These are phyloP conservation scores for Serendipita sp. DNA, from an alignment of 768 basidiomycete species.

Conservation along the genomic window DNA sequence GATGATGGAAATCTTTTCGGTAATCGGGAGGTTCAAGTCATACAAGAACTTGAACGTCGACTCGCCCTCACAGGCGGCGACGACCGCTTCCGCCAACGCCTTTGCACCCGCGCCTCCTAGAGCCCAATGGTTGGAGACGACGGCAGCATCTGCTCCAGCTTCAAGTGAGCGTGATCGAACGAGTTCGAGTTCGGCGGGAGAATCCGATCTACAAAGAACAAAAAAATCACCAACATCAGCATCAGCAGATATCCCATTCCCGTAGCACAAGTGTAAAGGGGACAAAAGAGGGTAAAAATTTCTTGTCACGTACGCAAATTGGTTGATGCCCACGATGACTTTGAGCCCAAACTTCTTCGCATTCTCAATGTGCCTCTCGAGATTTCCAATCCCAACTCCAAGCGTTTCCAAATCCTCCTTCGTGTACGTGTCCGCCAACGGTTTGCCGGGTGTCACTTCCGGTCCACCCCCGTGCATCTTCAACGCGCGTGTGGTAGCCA, in stretches of 20 bases:
- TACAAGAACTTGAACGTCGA: constrained; percentile 90
- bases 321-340: constrained; percentile 90
- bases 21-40: constrained; percentile 66
- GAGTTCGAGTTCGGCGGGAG: constrained; percentile 74
- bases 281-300: not conserved
- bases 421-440: constrained; percentile 84
- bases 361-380: constrained; percentile 87
- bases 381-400: constrained; percentile 82
- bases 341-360: constrained; percentile 92
- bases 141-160: constrained; percentile 86
- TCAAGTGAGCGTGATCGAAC: constrained; percentile 64
- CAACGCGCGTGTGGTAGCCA: constrained; percentile 91
- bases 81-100: constrained; percentile 82
- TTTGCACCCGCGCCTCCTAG: constrained; percentile 84
- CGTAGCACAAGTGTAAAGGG: not conserved
- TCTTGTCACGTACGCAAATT: constrained; percentile 64
- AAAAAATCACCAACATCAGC: too few species aligned
- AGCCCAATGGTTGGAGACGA: constrained; percentile 97
- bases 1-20: constrained; percentile 78
- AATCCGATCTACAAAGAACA: constrained; percentile 49
- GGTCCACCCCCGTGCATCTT: constrained; percentile 99
- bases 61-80: constrained; percentile 65
- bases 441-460: constrained; percentile 89
- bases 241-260: not conserved
- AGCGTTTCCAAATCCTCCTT: constrained; percentile 84